Conservation (phyloP, 495 filamentous ascomycete species). For the Pyrenula massariospora region DNA sequence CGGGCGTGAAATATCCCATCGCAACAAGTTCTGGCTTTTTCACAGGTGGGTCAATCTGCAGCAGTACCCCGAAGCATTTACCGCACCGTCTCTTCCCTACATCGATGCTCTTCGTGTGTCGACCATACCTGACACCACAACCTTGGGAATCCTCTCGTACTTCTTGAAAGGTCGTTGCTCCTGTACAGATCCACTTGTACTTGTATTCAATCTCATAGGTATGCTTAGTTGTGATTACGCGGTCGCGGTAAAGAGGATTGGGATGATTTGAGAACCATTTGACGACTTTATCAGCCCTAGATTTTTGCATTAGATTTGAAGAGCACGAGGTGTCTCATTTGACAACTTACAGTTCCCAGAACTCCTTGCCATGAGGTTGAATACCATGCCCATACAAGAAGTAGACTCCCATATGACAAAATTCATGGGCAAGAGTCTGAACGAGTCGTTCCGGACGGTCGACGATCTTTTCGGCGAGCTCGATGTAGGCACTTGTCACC, state of each 20-base stretch:
- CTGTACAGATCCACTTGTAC: constrained; percentile 73
- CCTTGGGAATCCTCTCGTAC: neutral
- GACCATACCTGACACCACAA: constrained; percentile 56
- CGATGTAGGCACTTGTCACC: constrained; percentile 53
- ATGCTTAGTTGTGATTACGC: constrained; percentile 79
- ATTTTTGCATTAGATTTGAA: neutral
- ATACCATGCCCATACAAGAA: constrained; percentile 59
- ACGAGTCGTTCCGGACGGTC: constrained; percentile 63
- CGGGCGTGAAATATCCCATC: neutral
- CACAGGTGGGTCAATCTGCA: constrained; percentile 60
- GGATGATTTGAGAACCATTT: constrained; percentile 28
- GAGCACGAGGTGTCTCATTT: neutral
- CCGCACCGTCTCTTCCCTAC: constrained; percentile 54
- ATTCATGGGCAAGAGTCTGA: constrained; percentile 87
- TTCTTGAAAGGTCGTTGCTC: neutral
- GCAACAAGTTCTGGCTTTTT: neutral
- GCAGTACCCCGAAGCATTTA: constrained; percentile 48
- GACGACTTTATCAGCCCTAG: constrained; percentile 36
- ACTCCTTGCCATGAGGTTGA: constrained; percentile 70
- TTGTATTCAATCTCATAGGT: constrained; percentile 79
- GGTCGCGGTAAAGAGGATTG: constrained; percentile 30
- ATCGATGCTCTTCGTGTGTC: constrained; percentile 78
- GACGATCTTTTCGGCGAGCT: constrained; percentile 80
- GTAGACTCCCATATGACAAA: constrained; percentile 84
- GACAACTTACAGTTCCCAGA: constrained; percentile 56